Evolutionary conservation across 495 filamentous ascomycete species (phyloP).

Genomic region (Neurospora sp.): DNA sequence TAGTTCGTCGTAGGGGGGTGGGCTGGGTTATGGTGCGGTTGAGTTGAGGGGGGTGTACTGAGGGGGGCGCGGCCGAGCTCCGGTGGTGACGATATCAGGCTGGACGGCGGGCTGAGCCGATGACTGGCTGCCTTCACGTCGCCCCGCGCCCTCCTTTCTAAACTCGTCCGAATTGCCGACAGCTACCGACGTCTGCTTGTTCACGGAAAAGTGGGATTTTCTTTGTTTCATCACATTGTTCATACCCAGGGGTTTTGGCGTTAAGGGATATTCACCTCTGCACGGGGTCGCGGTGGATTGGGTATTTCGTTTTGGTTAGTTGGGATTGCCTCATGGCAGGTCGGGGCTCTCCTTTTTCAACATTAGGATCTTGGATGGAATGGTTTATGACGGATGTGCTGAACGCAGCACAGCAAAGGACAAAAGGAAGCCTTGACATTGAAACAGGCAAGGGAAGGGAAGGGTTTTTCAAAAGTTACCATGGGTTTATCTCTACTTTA

Average conservation of each 20-base stretch:
- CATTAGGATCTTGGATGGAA: background rate
- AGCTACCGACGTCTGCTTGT: background rate
- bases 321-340: background rate
- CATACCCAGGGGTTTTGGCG: background rate
- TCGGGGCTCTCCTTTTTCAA: background rate
- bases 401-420: background rate
- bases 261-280: background rate
- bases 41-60: background rate
- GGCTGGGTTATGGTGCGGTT: background rate
- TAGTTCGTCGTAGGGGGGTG: background rate
- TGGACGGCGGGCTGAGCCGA: background rate
- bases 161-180: background rate
- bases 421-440: background rate
- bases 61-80: too few species aligned
- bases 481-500: background rate
- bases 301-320: background rate
- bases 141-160: background rate
- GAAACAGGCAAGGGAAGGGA: background rate
- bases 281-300: background rate
- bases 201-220: background rate
- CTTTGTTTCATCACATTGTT: background rate
- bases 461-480: background rate
- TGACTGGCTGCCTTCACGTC: rapidly evolving
- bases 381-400: background rate
- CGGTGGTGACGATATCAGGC: background rate